Base-by-base conservation (phyloP, 495 filamentous ascomycete species). In the Neurospora sp. region DNA sequence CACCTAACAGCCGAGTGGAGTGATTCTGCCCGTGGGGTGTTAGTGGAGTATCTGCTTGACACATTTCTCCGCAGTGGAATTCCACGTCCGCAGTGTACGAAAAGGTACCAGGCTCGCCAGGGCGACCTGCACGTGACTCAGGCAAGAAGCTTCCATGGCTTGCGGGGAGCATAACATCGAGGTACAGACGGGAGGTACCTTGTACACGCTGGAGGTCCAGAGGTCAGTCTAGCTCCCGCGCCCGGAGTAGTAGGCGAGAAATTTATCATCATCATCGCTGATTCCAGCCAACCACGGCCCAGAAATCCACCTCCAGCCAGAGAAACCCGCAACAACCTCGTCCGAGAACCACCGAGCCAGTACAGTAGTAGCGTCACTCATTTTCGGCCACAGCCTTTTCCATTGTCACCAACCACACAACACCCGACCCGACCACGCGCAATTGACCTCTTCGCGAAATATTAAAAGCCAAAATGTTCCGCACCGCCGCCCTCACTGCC, bases 401-500 rank as follows among this genome's bases (percentile, higher is more conserved):
- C 27, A 27, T 27, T 53, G 44, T 71, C 18, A 46, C 42, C 42
- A 46, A 16, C 44, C 69, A 31, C 46, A 69, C 37, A 48, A 9
- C 9, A 68, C 16, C 42, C 41, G 42, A 46, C 68, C 35, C 35
- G 68, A 59, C 22, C n/a, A 38, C 31, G 68, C 53, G 53, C 65
- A 35, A 69, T 46, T 38, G 37, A 31, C 22, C 5, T 7, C 27
- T 39, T 46, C 68, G 22, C 38, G 18, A 27, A 27, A 27, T 27
- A 27, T 27, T 27, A 27, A 27, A 27, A 27, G 27, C 31, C 31
- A 76, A 91, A 44, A 98, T 98, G 94, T 92, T 97, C 85, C 92
- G 94, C 84, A 89, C 91, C 81, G 89, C 91, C 81, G 81, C 94
- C 81, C 86, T 94, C 84, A 81, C 85, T 74, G 81, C 83, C 77